Percentiles rank a stretch among this genome's conserved stretches.
These are phyloP conservation scores for Pseudotsuga menziesii DNA, from an alignment of 75 land plant genomes.

Conservation along the genomic window DNA sequence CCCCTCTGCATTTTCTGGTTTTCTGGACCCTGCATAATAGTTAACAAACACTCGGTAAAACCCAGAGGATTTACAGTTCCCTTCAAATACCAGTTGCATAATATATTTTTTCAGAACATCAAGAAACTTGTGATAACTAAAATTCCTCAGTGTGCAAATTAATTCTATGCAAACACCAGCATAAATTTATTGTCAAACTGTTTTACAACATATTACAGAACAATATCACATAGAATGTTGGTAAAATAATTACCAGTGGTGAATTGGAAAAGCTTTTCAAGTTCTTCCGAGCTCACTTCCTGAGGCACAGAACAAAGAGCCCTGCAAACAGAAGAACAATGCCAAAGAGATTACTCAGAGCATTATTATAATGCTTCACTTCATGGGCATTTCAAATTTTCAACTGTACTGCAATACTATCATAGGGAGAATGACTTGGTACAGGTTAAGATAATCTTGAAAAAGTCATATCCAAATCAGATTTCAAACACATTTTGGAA, in stretches of 20 bases:
- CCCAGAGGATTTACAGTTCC: background rate
- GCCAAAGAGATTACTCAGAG: background rate
- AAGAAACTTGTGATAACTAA: background rate
- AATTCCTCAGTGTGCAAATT: background rate
- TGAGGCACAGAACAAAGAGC: conserved; percentile 42
- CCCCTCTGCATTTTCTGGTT: conserved; percentile 26
- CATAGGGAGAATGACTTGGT: background rate
- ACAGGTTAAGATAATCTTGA: background rate
- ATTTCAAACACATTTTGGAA: background rate
- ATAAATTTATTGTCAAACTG: background rate
- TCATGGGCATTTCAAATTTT: background rate
- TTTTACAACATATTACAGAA: background rate
- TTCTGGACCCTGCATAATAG: conserved; percentile 36
- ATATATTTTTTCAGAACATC: background rate
- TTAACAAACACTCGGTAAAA: conserved; percentile 13
- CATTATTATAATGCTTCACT: background rate
- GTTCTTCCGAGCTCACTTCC: conserved; percentile 35
- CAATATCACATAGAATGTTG: background rate
- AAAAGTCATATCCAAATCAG: background rate
- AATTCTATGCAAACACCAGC: too few relatives aligned
- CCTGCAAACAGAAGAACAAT: conserved; percentile 14
- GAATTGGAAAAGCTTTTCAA: conserved; percentile 26
- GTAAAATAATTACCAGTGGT: conserved; percentile 31
- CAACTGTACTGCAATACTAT: background rate
- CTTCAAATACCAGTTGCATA: background rate